Evolutionary conservation across 2,329 filamentous ascomycete genomes (phyloP), one percentile per base, ranked within the genome.

Genomic region (Fusarium sambucinum): DNA sequence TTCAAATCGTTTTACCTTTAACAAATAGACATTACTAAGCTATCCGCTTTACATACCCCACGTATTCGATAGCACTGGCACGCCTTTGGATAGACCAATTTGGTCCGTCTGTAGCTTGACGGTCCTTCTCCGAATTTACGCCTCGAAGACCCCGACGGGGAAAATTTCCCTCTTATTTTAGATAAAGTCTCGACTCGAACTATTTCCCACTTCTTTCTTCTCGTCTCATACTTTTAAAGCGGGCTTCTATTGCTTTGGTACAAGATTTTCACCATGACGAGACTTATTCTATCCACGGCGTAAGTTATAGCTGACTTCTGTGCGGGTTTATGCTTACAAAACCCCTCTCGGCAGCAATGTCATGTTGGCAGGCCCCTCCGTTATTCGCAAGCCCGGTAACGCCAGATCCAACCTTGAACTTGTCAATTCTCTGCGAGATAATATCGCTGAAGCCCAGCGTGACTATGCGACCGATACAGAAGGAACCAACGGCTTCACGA

Each of bases 401-500:
- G 90, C 90, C 76, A 93, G 94, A 77, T 97, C 95, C 55, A 98
- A 98, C 78, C 90, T 94, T 73, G 96, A 99, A 80, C 88, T 99
- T 73, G 92, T 94, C 69, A 94, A 93, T 75, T 93, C 94, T 5
- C 87, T 99, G 19, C 91, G 92, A 73, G 89, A 90, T 76, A 97
- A 95, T 80, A 93, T 98, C 78, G 78, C 88, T 54, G 88, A 90
- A 30, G 90, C 92, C 38, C 91, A 93, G 77, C 83, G 90, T 75
- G 87, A 89, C 71, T 87, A 87, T 68, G 77, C 77, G 57, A 70
- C 72, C 13, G 63, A 76, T 48, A 61, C 72, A 29, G 63, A 77
- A 35, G 58, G 35, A 27, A 69, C 69, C 30, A 79, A 81, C 73
- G 68, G 76, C 69, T 78, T 78, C 69, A 67, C 62, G 65, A 77